Evolutionary conservation across 495 filamentous ascomycete genomes (phyloP).

Genomic region (Lepraria neglecta): DNA sequence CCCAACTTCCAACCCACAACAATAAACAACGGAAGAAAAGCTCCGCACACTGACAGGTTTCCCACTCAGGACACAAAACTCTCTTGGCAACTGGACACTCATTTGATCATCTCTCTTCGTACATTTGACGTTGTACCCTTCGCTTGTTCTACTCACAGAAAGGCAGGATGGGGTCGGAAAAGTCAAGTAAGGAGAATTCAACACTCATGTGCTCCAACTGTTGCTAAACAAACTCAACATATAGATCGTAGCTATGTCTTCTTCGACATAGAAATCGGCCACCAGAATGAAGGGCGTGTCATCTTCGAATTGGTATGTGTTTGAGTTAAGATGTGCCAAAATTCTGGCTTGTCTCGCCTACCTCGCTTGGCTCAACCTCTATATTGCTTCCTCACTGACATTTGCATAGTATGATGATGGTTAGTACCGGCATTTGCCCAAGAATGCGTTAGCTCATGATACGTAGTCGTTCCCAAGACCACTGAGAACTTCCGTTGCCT

Average conservation of each 20-base stretch:
- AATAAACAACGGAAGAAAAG: not conserved
- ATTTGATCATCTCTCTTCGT: not conserved
- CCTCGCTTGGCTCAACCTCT: constrained; percentile 10
- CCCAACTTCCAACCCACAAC: not conserved
- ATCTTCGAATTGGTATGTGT: constrained; percentile 68
- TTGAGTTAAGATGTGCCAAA: not conserved
- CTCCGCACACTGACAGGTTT: not conserved
- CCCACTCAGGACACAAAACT: too few relatives aligned
- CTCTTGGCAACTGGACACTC: not conserved
- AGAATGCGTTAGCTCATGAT: constrained; percentile 11
- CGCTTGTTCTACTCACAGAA: too few relatives aligned
- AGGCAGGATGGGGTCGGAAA: constrained; percentile 20
- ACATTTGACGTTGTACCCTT: not conserved
- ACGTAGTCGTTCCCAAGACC: constrained; percentile 78
- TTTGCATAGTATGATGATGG: constrained; percentile 63
- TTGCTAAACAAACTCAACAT: too few relatives aligned
- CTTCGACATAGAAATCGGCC: constrained; percentile 81
- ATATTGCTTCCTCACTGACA: constrained; percentile 12
- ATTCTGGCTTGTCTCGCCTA: not conserved
- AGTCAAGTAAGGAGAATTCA: constrained; percentile 10
- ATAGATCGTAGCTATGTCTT: constrained; percentile 60
- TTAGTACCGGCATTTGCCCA: constrained; percentile 31
- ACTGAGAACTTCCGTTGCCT: constrained; percentile 90
- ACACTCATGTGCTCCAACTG: too few relatives aligned
- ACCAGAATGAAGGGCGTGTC: constrained; percentile 63